These are phyloP conservation scores for Hanseniaspora uvarum DNA, from an alignment of 1,139 yeast genomes.

Conservation along the genomic window DNA sequence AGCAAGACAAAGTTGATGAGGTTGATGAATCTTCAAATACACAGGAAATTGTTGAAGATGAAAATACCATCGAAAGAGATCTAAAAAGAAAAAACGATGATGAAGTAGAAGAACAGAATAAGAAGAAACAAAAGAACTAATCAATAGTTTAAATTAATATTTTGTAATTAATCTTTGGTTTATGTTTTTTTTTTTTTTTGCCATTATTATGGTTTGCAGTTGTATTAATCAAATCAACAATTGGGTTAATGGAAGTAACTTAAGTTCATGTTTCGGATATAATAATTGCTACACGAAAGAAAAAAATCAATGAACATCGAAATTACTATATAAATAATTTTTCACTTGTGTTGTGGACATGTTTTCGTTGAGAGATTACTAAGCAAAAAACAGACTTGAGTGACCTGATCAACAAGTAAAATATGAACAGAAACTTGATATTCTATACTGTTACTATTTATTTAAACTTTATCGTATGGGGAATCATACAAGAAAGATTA, in stretches of 20 bases:
- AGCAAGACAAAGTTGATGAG: background rate
- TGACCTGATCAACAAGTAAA: background rate
- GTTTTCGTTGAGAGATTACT: no score
- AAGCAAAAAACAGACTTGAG: no score
- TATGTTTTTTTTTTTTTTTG: background rate
- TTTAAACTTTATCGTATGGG: conserved; percentile 81
- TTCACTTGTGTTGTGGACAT: no score
- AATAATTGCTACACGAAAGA: background rate
- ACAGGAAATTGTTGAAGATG: background rate
- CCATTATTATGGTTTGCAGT: background rate
- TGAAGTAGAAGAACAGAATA: background rate
- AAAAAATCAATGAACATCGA: background rate
- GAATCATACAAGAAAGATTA: conserved; percentile 69
- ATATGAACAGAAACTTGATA: conserved; percentile 28
- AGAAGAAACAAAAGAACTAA: background rate
- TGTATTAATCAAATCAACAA: no score
- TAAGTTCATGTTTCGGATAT: background rate
- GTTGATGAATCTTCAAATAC: background rate
- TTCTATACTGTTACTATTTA: conserved; percentile 67
- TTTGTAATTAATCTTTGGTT: background rate
- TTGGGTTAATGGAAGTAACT: no score
- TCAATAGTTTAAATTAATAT: background rate
- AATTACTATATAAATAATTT: no score
- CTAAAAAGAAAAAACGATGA: background rate
- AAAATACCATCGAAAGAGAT: background rate